A percentile compares a stretch with the other conserved stretches of the same genome.
These are phyloP conservation scores for Cyclotella cryptica DNA, from an alignment of 108 stramenopile genomes.

Conservation along the genomic window DNA sequence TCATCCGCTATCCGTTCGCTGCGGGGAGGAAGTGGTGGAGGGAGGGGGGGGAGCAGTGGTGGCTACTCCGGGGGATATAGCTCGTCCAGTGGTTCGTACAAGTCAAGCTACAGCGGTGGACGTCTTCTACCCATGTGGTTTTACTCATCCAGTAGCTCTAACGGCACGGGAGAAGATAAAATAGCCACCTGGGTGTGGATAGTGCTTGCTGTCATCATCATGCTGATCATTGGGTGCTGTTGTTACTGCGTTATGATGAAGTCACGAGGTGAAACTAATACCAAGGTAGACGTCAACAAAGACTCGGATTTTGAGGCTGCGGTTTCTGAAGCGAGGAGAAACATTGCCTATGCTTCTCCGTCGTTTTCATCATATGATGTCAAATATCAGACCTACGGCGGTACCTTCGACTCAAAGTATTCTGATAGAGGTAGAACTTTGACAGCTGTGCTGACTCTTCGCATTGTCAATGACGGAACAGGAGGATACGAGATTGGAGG, in stretches of 20 bases:
- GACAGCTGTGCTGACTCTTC: slow-evolving; percentile 2
- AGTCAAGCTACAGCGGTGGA: too few species aligned
- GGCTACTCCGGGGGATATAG: too few species aligned
- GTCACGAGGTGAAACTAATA: not conserved
- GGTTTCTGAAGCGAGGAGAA: slow-evolving; percentile 29
- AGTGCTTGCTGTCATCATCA: too few species aligned
- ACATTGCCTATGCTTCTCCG: not conserved
- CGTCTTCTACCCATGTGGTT: too few species aligned
- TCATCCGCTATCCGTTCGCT: not conserved
- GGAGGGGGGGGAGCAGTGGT: too few species aligned
- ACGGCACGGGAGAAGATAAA: too few species aligned
- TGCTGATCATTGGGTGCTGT: not conserved
- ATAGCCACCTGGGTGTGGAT: too few species aligned
- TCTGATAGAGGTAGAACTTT: slow-evolving; percentile 20
- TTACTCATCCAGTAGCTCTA: too few species aligned
- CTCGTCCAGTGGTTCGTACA: too few species aligned
- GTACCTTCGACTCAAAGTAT: slow-evolving; percentile 21
- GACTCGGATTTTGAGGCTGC: slow-evolving; percentile 2
- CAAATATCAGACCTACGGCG: slow-evolving; percentile 25
- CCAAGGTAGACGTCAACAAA: not conserved
- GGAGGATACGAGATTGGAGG: slow-evolving; percentile 26
- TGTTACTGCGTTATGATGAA: not conserved
- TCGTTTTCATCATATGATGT: not conserved
- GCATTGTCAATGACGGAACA: slow-evolving; percentile 1
- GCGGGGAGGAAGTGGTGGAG: slow-evolving; percentile 5